Evolutionary conservation across 2,329 filamentous ascomycete species (phyloP), one percentile per base, ranked within the genome.

Genomic region (Apiospora koreana): DNA sequence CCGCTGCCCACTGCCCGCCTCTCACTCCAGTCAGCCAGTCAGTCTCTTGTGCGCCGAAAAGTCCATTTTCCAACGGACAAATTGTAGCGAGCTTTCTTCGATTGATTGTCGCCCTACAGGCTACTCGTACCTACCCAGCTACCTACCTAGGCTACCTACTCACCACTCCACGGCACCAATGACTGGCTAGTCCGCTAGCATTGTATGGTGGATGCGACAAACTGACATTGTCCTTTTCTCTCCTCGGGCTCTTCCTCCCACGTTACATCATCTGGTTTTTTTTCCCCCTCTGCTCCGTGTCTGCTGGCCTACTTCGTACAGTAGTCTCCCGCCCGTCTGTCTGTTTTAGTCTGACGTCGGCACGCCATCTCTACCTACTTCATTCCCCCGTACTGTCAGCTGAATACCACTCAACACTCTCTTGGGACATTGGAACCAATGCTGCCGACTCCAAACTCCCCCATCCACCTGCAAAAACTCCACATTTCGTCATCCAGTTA

Each of bases 401-500:
- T 38, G 4, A 38, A 38, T 62, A 35, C 31, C 54, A 62, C 54
- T 62, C 54, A 62, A 62, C 54, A 38, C 54, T 58, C n/a, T n/a
- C n/a, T n/a, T 62, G 54, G 54, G 31, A 38, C 28, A 62, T 38
- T 62, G 54, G 54, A 38, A 62, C 54, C 21, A 62, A 62, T 62
- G 54, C 54, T 62, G 54, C 54, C 28, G 54, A n/a, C 28, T 10
- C 54, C 31, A 62, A 62, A 62, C 9, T 62, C 18, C 54, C 18
- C 18, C 18, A 62, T 62, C 54, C 54, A 38, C 35, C 66, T 38
- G 45, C 66, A 45, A 12, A 12, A 35, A 54, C 66, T 68, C 66
- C 66, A 68, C 66, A 68, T 68, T 68, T 68, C 66, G 66, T 68
- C 66, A 68, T 68, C 45, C 45, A 48, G 66, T 68, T 25, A 45